phyloP scores from a whole-genome alignment of 768 basidiomycete species.

The Xerocomellus dryophilus region DNA sequence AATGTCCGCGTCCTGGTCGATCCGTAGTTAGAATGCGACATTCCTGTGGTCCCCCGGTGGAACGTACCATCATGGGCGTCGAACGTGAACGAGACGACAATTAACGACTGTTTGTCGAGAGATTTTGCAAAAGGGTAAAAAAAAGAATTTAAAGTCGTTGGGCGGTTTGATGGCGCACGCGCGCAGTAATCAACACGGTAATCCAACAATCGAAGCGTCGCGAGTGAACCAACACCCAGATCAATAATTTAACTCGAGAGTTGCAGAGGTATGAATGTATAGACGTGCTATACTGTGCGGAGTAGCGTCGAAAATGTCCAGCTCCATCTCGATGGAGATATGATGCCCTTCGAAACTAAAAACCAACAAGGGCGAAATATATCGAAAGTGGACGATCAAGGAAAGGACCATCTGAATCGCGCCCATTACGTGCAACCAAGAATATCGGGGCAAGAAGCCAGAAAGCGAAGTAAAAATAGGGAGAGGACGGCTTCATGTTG shows the following conservation, averaged over 20 bases:
- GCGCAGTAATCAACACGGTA: neutral
- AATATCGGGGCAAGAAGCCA: neutral
- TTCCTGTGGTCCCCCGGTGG: neutral
- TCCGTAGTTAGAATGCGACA: neutral
- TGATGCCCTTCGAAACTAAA: conserved; percentile 4
- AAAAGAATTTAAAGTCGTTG: no score
- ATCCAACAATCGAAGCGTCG: neutral
- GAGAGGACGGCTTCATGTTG: conserved; percentile 18
- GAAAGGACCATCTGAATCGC: neutral
- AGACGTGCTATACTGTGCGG: conserved; percentile 1
- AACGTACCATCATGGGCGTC: conserved; percentile 16
- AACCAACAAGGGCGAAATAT: conserved; percentile 1
- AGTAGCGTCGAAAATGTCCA: conserved; percentile 13
- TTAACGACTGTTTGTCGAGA: conserved; percentile 16
- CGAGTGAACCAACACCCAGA: neutral
- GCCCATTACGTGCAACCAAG: neutral
- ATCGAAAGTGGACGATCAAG: conserved; percentile 7
- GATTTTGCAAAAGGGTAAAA: neutral
- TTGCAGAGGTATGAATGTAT: neutral
- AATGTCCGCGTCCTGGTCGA: conserved; percentile 44
- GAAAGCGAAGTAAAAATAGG: neutral
- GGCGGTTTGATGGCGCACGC: neutral
- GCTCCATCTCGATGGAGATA: conserved; percentile 22
- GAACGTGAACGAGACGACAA: neutral
- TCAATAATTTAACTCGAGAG: neutral